Evolutionary conservation across 2,329 filamentous ascomycete species (phyloP), one percentile per base, ranked within the genome.

Genomic region (Conoideocrella luteorostrata): DNA sequence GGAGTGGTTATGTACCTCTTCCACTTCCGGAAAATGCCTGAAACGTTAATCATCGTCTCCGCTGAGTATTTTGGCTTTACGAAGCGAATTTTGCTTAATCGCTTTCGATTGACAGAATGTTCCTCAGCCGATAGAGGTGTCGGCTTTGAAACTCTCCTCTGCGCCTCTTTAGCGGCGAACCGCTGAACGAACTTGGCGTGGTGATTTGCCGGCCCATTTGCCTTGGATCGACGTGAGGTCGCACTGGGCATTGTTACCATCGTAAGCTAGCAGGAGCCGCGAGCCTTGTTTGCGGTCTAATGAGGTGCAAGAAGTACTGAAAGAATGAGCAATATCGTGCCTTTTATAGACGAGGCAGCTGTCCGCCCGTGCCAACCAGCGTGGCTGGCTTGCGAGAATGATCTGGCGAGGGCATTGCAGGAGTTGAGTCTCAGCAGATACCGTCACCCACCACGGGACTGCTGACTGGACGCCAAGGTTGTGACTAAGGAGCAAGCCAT

Each of bases 101-200:
- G 38, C 15, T 40, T 40, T 17, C 38, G 38, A 18, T 40, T 40
- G 7, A 13, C 38, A 6, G 28, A 12, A 13, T 40, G 38, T 18
- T 29, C 38, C 24, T 40, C 28, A 4, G 28, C 38, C 5, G 23
- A 40, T 4, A 40, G 38, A 12, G 38, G 23, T 10, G 28, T 18
- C 22, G 23, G 38, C 24, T 40, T 40, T 21, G 23, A 10, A 29
- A 22, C 28, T 37, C 20, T 37, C 39, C 34, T 35, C 23, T 35
- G 34, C 26, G 13, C 21, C 37, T 39, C 40, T 11, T 37, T 38
- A 18, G 33, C 37, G 37, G 41, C 44, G 42, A 47, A 39, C 7
- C 37, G 37, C 20, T 39, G 20, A 10, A 21, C n/a, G n/a, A 39
- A 39, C 15, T 39, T 29, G 24, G 10, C n/a, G 20, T 39, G 37